These are phyloP conservation scores for Aspergillus aculeatinus DNA, from an alignment of 2,329 filamentous ascomycete genomes.

Conservation along the genomic window DNA sequence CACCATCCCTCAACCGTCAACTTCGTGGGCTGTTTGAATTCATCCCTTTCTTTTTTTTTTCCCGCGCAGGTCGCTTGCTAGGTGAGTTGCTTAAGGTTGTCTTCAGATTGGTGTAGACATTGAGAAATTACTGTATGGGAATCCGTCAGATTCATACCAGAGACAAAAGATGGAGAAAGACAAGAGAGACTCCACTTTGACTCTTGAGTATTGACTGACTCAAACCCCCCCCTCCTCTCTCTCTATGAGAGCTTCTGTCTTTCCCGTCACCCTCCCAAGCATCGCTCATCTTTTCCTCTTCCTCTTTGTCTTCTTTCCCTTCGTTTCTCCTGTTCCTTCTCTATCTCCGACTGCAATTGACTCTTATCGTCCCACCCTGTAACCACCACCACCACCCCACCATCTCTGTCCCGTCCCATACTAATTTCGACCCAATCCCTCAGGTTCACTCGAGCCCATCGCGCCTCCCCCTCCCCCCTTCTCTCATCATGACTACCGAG, in stretches of 20 bases:
- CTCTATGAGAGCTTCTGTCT: constrained; percentile 1
- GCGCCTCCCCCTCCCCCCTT: background rate
- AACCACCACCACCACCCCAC: background rate
- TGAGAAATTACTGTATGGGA: too few relatives aligned
- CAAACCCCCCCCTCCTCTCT: background rate
- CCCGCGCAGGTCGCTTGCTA: background rate
- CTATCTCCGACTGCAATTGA: constrained; percentile 16
- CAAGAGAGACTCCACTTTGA: background rate
- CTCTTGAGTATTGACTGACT: background rate
- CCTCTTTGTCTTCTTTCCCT: background rate
- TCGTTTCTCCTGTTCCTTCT: background rate
- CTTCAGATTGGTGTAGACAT: too few relatives aligned
- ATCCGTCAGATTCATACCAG: too few relatives aligned
- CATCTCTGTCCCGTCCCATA: background rate
- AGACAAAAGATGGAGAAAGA: background rate
- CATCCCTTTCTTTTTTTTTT: background rate
- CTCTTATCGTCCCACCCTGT: background rate
- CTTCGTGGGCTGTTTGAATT: background rate
- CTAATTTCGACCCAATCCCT: background rate
- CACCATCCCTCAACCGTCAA: background rate
- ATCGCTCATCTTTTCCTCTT: background rate
- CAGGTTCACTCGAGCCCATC: constrained; percentile 19
- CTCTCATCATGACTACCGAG: constrained; percentile 42
- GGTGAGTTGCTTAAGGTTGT: background rate
- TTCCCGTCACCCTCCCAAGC: background rate